These are phyloP conservation scores for peach (Prunus persica) DNA, from an alignment of 306 rosid species.

Conservation along the genomic window Prunus_persica_NCBIv2 NC_034009.1:35186001-35186500, in stretches of 20 bases:
- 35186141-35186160: constrained; percentile 77
- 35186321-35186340: constrained; percentile 72
- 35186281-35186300: constrained; percentile 96
- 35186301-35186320: constrained; percentile 92
- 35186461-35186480: constrained; percentile 50
- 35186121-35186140: constrained; percentile 75
- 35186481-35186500: constrained; percentile 81
- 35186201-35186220: constrained; percentile 91
- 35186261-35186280: constrained; percentile 98
- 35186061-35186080: constrained; percentile 62
- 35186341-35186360: constrained; percentile 79
- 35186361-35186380: constrained; percentile 71
- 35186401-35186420: constrained; percentile 97
- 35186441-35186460: constrained; percentile 81
- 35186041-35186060: constrained; percentile 59
- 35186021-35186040: constrained; percentile 40
- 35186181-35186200: constrained; percentile 83
- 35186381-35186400: constrained; percentile 96
- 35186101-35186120: constrained; percentile 86
- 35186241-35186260: constrained; percentile 86
- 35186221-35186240: constrained; percentile 77
- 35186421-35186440: constrained; percentile 86
- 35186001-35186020: constrained; percentile 52
- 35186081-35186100: constrained; percentile 76
- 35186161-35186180: constrained; percentile 71